phyloP scores from a whole-genome alignment of 116 monocot genomes.

The Papilionanthe hybrid region DNA sequence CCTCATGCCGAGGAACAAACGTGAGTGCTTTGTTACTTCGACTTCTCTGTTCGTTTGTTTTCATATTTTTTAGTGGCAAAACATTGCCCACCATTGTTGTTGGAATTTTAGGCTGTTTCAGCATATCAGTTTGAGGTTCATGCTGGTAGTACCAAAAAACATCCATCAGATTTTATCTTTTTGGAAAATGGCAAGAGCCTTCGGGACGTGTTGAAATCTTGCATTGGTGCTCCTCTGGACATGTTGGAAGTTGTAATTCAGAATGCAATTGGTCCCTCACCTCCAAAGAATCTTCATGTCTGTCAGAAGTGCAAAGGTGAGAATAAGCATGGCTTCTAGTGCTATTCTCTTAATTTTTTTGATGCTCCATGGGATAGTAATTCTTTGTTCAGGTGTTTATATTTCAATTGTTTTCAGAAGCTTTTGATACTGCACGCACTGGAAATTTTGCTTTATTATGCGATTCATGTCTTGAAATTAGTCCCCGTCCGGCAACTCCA shows the following conservation, averaged over 20 bases:
- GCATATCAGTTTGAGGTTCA: constrained; percentile 78
- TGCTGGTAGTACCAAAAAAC: constrained; percentile 79
- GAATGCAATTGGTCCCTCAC: constrained; percentile 39
- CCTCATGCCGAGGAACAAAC: constrained; percentile 45
- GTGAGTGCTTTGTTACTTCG: constrained; percentile 17
- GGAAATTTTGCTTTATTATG: constrained; percentile 51
- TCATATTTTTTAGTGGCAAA: neutral
- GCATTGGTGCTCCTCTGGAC: constrained; percentile 49
- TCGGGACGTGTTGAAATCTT: constrained; percentile 56
- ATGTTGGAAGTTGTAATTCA: constrained; percentile 70
- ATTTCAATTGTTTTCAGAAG: constrained; percentile 15
- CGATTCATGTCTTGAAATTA: constrained; percentile 47
- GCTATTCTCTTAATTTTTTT: neutral
- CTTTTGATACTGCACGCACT: constrained; percentile 29
- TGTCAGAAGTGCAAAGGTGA: constrained; percentile 57
- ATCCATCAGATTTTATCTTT: constrained; percentile 69
- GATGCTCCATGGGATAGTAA: neutral
- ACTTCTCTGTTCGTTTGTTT: neutral
- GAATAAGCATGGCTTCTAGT: neutral
- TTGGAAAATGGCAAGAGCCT: constrained; percentile 77
- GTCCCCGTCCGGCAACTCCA: constrained; percentile 18
- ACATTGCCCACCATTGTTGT: neutral
- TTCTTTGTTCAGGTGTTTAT: constrained; percentile 3
- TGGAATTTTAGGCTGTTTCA: constrained; percentile 48
- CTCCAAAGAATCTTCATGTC: constrained; percentile 20